A percentile compares a stretch with the other conserved stretches of the same genome.
These are phyloP conservation scores for Cordyceps sp. DNA, from an alignment of 2,329 filamentous ascomycete genomes.

Conservation along the genomic window DNA sequence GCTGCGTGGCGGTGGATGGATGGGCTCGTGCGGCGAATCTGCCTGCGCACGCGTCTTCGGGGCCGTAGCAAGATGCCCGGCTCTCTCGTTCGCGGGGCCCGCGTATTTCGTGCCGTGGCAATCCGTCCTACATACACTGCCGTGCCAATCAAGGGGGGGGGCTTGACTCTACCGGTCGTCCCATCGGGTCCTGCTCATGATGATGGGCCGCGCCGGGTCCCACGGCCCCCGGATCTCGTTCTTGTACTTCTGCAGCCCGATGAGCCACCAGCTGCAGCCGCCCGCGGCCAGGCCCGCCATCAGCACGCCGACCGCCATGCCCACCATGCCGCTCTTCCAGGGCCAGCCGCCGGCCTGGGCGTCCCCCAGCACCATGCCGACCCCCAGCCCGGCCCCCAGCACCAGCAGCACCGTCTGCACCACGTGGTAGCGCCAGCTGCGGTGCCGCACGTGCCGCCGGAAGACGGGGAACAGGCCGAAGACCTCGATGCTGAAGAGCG, in stretches of 20 bases:
- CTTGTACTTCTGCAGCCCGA: conserved; percentile 94
- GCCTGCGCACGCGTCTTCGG: too few species aligned
- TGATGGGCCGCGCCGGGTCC: conserved; percentile 85
- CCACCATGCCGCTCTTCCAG: conserved; percentile 45
- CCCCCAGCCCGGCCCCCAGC: conserved; percentile 60
- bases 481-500: conserved; percentile 91
- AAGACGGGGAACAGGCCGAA: conserved; percentile 98
- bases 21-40: too few species aligned
- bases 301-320: conserved; percentile 60
- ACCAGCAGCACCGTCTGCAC: conserved; percentile 61
- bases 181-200: conserved; percentile 49
- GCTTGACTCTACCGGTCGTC: conserved; percentile 12
- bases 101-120: too few species aligned
- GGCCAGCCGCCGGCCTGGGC: conserved; percentile 23
- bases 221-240: conserved; percentile 97
- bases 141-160: too few species aligned
- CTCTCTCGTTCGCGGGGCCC: too few species aligned
- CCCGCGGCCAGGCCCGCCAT: conserved; percentile 70
- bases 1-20: too few species aligned
- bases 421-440: conserved; percentile 69
- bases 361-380: conserved; percentile 45
- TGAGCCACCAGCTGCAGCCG: conserved; percentile 94
- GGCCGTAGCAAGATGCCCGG: too few species aligned
- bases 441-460: conserved; percentile 67
- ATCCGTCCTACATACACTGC: too few species aligned